These are phyloP conservation scores for Borealophlyctis nickersoniae DNA, from an alignment of 192 early-diverging fungal genomes.

Conservation along the genomic window DNA sequence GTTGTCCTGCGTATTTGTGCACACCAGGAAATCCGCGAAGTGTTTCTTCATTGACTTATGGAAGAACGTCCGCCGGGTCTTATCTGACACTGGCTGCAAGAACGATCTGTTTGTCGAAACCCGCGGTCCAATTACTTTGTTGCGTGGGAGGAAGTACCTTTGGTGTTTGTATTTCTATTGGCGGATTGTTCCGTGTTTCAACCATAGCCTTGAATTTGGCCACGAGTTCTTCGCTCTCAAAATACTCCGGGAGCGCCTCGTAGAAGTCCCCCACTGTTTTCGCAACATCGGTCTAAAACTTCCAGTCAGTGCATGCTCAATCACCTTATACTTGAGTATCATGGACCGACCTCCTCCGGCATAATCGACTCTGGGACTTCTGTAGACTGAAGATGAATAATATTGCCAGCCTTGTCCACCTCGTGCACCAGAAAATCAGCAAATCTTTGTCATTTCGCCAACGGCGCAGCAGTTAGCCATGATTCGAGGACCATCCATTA, in stretches of 20 bases:
- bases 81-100: constrained; percentile 48
- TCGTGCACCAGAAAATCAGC: constrained; percentile 94
- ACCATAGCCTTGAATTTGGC: constrained; percentile 9
- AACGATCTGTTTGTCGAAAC: background rate
- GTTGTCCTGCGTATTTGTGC: background rate
- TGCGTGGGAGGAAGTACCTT: constrained; percentile 15
- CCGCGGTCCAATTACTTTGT: background rate
- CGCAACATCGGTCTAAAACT: constrained; percentile 1
- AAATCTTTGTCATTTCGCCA: constrained; percentile 49
- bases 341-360: constrained; percentile 10
- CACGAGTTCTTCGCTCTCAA: constrained; percentile 23
- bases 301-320: constrained; percentile 12
- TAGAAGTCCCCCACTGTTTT: constrained; percentile 4
- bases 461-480: background rate
- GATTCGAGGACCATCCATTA: background rate
- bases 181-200: constrained; percentile 8
- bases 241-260: constrained; percentile 2
- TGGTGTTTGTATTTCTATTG: constrained; percentile 21
- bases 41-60: constrained; percentile 51
- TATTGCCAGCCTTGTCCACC: constrained; percentile 66
- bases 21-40: constrained; percentile 41
- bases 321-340: background rate
- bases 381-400: constrained; percentile 62
- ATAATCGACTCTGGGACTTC: constrained; percentile 28
- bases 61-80: constrained; percentile 49